These are phyloP conservation scores for Hypoxylon sp. DNA, from an alignment of 2,329 filamentous ascomycete genomes.

Conservation along the genomic window DNA sequence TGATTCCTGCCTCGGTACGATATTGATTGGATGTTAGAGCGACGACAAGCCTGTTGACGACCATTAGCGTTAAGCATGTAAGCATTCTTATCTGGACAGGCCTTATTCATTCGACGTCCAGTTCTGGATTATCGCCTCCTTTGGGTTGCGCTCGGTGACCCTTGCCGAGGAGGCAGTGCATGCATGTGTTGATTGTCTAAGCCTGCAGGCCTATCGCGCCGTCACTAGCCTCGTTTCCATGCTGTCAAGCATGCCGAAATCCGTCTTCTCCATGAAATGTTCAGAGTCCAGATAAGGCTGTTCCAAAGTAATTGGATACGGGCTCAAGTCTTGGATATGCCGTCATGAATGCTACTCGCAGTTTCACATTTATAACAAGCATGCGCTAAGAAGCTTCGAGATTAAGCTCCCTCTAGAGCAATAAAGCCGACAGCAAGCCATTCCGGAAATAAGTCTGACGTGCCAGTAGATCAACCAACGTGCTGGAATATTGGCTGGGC, in stretches of 20 bases:
- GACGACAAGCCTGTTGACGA: not conserved
- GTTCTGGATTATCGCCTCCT: slow-evolving; percentile 9
- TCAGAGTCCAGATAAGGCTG: not conserved
- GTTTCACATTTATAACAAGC: not conserved
- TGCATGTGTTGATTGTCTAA: slow-evolving; percentile 34
- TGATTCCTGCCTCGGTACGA: slow-evolving; percentile 11
- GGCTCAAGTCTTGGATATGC: not conserved
- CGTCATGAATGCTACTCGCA: slow-evolving; percentile 15
- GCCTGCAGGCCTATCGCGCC: slow-evolving; percentile 16
- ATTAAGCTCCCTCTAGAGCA: not conserved
- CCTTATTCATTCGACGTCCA: slow-evolving; percentile 1
- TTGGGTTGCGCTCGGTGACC: slow-evolving; percentile 31
- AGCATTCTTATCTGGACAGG: slow-evolving; percentile 10
- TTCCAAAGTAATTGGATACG: not conserved
- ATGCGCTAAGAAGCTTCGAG: slow-evolving; percentile 20
- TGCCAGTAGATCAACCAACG: slow-evolving; percentile 23
- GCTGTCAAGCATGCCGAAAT: slow-evolving; percentile 23
- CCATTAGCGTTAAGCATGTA: slow-evolving; percentile 3
- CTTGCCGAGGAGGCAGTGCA: slow-evolving; percentile 37
- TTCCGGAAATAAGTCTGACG: slow-evolving; percentile 34
- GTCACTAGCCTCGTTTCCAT: slow-evolving; percentile 7
- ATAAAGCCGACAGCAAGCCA: slow-evolving; percentile 27
- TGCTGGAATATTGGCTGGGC: slow-evolving; percentile 31
- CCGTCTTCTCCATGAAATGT: slow-evolving; percentile 17
- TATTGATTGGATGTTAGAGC: slow-evolving; percentile 1